These are phyloP conservation scores for Podaxis sp. DNA, from an alignment of 768 basidiomycete genomes.

Conservation along the genomic window DNA sequence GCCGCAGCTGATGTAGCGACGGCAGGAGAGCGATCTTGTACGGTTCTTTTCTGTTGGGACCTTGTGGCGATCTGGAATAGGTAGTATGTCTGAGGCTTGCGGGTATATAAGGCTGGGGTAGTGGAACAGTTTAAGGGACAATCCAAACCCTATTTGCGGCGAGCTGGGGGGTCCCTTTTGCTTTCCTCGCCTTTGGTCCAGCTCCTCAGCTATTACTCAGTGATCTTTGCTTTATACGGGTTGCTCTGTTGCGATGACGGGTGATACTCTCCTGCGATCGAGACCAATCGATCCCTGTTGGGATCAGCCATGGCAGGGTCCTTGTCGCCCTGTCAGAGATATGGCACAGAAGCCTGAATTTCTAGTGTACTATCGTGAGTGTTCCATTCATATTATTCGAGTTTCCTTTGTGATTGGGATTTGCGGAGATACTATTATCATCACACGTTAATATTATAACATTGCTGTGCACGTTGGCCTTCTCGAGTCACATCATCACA, in stretches of 20 bases:
- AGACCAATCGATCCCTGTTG: background rate
- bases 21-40: background rate
- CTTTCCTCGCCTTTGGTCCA: background rate
- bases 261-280: background rate
- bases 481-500: constrained; percentile 12
- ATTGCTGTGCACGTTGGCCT: background rate
- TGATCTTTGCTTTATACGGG: background rate
- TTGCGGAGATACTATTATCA: background rate
- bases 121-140: background rate
- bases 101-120: background rate
- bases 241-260: background rate
- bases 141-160: background rate
- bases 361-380: constrained; percentile 5
- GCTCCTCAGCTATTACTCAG: background rate
- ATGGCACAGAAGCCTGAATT: background rate
- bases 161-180: background rate
- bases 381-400: background rate
- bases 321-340: background rate
- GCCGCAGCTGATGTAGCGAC: background rate
- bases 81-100: background rate
- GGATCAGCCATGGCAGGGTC: background rate
- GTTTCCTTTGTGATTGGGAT: background rate
- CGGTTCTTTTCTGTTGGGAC: background rate
- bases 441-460: background rate
- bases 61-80: background rate